Conservation (phyloP, 495 filamentous ascomycete genomes). For the Terfezia claveryi region DNA sequence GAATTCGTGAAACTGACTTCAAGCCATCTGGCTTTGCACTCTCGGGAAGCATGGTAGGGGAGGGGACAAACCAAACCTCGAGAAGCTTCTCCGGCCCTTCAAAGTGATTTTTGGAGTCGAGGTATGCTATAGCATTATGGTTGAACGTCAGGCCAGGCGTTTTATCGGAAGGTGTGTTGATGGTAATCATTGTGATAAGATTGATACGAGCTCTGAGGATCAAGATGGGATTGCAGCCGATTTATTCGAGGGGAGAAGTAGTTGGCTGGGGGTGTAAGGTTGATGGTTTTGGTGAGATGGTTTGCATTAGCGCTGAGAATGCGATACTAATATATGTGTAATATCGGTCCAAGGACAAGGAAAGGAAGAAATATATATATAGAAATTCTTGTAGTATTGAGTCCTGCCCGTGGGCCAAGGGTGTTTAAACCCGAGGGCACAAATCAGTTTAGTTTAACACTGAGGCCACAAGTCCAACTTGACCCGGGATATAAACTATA, state of each 20-base stretch:
- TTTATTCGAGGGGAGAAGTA: slow-evolving; percentile 54
- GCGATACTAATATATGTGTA: slow-evolving; percentile 72
- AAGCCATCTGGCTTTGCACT: slow-evolving; percentile 51
- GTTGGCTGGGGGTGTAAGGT: slow-evolving; percentile 35
- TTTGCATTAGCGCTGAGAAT: slow-evolving; percentile 36
- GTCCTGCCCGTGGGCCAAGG: neutral
- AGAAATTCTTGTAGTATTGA: slow-evolving; percentile 3
- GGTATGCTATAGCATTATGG: slow-evolving; percentile 76
- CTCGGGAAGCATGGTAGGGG: slow-evolving; percentile 46
- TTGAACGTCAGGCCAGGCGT: slow-evolving; percentile 52
- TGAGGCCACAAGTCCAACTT: too few relatives aligned
- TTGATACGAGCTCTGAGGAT: slow-evolving; percentile 21
- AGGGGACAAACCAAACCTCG: slow-evolving; percentile 94
- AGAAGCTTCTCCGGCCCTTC: slow-evolving; percentile 96
- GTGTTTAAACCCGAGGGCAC: too few relatives aligned
- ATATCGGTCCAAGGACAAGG: slow-evolving; percentile 79
- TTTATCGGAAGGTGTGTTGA: slow-evolving; percentile 34
- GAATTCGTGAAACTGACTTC: slow-evolving; percentile 61
- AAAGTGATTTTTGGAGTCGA: slow-evolving; percentile 91
- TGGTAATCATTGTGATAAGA: slow-evolving; percentile 7
- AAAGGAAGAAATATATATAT: slow-evolving; percentile 15
- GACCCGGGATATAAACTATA: too few relatives aligned
- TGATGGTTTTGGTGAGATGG: slow-evolving; percentile 37
- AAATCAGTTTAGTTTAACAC: too few relatives aligned
- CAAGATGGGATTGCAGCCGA: slow-evolving; percentile 70